phyloP scores from a whole-genome alignment of 495 filamentous ascomycete species.

The Penicillium ochrochloron region DNA sequence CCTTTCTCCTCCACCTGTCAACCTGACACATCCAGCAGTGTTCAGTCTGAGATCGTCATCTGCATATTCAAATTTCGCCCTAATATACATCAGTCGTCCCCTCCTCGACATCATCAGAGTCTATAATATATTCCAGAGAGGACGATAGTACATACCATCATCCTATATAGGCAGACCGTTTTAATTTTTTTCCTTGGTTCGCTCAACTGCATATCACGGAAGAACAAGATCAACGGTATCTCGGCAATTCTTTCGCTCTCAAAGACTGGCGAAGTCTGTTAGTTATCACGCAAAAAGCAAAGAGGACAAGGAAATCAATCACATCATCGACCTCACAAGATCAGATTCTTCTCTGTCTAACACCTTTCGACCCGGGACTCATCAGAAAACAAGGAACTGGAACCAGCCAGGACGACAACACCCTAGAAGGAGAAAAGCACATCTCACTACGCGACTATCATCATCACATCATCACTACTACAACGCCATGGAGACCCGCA shows the following conservation, averaged over 20 bases:
- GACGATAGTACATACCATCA: background rate
- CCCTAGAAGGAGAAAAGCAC: background rate
- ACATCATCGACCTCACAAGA: background rate
- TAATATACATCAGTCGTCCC: constrained; percentile 1
- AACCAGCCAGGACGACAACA: background rate
- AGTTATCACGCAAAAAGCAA: background rate
- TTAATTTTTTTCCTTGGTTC: background rate
- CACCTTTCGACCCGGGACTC: constrained; percentile 9
- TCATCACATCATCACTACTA: background rate
- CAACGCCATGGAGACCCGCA: constrained; percentile 24
- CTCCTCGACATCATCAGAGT: background rate
- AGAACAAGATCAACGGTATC: background rate
- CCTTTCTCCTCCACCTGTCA: constrained; percentile 12
- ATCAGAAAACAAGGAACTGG: background rate
- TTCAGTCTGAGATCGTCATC: background rate
- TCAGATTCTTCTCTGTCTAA: background rate
- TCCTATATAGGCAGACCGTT: background rate
- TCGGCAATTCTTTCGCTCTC: background rate
- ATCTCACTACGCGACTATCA: background rate
- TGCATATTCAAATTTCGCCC: background rate
- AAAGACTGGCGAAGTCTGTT: background rate
- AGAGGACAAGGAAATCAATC: background rate
- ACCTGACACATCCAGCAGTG: background rate
- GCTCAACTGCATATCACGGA: constrained; percentile 4
- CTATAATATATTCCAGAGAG: background rate